Evolutionary conservation across 495 filamentous ascomycete species (phyloP), one percentile per base, ranked within the genome.

Genomic region (Apiosordaria backusii): DNA sequence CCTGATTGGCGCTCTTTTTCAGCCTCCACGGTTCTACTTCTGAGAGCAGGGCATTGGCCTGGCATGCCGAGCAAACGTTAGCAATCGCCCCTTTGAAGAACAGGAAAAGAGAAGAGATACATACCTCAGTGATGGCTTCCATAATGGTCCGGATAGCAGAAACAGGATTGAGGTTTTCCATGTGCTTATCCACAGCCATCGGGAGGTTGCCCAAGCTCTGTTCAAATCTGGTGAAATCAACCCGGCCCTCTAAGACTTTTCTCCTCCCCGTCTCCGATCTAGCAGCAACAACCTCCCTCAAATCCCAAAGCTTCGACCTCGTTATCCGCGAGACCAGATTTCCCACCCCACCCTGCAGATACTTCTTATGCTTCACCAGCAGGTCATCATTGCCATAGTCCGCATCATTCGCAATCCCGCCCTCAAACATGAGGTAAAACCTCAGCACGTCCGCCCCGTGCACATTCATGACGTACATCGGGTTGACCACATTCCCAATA

Each of bases 401-500:
- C 0, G 91, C 80, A 72, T 99, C 95, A 60, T 90, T 78, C 15
- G 73, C 71, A 35, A 97, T 83, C 4, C 88, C 87, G 9, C 92
- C 93, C 67, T 91, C 88, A 66, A 88, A 85, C 21, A 89, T 83
- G 61, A 99, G 81, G 79, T 92, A 99, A 75, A 88, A 97, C 0
- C 95, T 88, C 86, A 97, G 89, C 2, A 86, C 81, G 78, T 99
- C 95, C 2, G 90, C 83, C 16, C 92, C 93, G 75, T 92, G 98
- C 18, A 93, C 85, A 29, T 97, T 87, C 61, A 98, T 85, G 4
- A 95, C 95, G 70, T 92, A 92, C 74, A 96, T 92, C 0, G 95
- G 95, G 71, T 97, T 97, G 21, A 99, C 95, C 23, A 93, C 93
- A 75, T 96, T 98, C 60, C 96, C 96, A 4, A 88, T 87, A 7